Evolutionary conservation across 2,329 filamentous ascomycete genomes (phyloP).

Genomic region (Aureobasidium sp.): DNA sequence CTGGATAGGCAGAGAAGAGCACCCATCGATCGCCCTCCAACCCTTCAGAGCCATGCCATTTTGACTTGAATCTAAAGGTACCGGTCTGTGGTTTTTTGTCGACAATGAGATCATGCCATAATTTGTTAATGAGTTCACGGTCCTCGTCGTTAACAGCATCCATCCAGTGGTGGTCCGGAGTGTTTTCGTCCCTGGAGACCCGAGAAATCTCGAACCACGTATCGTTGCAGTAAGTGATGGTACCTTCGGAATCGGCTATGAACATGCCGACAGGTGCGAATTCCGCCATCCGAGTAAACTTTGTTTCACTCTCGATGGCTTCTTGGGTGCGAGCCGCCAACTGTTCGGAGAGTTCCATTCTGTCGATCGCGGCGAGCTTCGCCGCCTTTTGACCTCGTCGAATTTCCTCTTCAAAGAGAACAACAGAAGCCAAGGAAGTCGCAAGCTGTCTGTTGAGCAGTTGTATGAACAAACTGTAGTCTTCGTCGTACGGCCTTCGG

Average conservation of each 20-base stretch:
- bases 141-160: conserved; percentile 62
- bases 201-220: conserved; percentile 63
- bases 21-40: conserved; percentile 59
- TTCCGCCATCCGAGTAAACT: conserved; percentile 76
- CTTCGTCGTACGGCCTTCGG: conserved; percentile 66
- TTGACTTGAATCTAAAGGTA: conserved; percentile 67
- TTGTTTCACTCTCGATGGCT: conserved; percentile 56
- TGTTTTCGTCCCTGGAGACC: conserved; percentile 14
- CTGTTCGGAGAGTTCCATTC: conserved; percentile 68
- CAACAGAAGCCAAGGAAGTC: conserved; percentile 71
- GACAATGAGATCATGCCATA: conserved; percentile 57
- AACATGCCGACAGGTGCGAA: conserved; percentile 79
- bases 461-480: conserved; percentile 70
- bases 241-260: conserved; percentile 63
- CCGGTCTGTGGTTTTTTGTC: conserved; percentile 55
- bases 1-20: conserved; percentile 66
- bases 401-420: conserved; percentile 77
- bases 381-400: conserved; percentile 64
- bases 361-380: conserved; percentile 63
- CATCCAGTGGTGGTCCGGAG: conserved; percentile 50
- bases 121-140: conserved; percentile 45
- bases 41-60: conserved; percentile 51
- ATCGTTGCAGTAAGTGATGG: conserved; percentile 73
- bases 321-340: conserved; percentile 54
- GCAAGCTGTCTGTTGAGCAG: conserved; percentile 66